Evolutionary conservation across 2,329 filamentous ascomycete genomes (phyloP), one percentile per base, ranked within the genome.

Genomic region (Arthroderma sp.): DNA sequence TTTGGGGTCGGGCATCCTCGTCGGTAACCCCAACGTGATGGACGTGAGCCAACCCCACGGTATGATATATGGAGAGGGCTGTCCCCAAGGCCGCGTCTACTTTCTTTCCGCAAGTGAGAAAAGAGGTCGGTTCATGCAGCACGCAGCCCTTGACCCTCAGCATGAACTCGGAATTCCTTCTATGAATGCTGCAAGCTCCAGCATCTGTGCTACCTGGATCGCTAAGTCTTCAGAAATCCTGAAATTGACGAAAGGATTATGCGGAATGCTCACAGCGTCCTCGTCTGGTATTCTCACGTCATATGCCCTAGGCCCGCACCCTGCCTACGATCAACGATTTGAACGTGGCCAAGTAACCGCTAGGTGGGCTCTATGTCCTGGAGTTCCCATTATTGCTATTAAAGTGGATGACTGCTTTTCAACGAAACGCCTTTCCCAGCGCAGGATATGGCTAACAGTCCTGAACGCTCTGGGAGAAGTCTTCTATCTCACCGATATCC

Each of bases 401-500:
- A 82, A 82, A 47, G 81, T 95, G 5, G 93, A 98, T 65, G 90
- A 95, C 28, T 82, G 82, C 55, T 93, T 90, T 70, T 91, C 80
- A 53, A 70, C 79, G 25, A 85, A 83, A 63, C 84, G 91, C 31
- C 84, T 85, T 67, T 75, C 80, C 2, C 76, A 84, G 54, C 81
- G 82, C 11, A 84, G 91, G 28, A 81, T 93, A 11, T 97, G 90
- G 89, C 89, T 88, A n/a, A 85, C 91, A 43, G 88, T 83, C n/a
- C 73, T 98, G 55, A 98, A 98, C 68, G 91, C 93, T 0, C 76
- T 98, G 7, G 93, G 93, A 1, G 93, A 98, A 69, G 76, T 95
- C 0, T 97, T 86, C 70, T 95, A 91, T 64, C 76, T 97, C 1
- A 86, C 81, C 1, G 83, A 88, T 53, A 77, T 85, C 5, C 89